Conservation (phyloP, 1,139 yeast species). For the Sugiyamaella neomexicana region DNA sequence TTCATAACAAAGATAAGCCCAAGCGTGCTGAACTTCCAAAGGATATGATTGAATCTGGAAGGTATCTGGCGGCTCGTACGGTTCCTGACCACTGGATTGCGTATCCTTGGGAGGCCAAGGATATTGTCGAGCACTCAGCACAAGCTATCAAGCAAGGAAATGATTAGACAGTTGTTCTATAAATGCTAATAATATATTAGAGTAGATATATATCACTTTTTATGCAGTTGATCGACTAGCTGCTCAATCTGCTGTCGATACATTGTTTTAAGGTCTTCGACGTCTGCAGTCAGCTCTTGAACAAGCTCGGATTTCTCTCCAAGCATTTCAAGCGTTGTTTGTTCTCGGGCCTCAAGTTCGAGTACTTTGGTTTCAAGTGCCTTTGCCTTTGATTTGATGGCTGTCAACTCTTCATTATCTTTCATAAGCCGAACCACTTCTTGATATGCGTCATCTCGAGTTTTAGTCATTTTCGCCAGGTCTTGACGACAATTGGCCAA, state of each 20-base stretch:
- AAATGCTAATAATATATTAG: slow-evolving; percentile 8
- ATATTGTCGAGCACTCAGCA: slow-evolving; percentile 83
- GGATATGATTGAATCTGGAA: slow-evolving; percentile 61
- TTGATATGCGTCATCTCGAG: slow-evolving; percentile 66
- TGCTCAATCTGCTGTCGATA: slow-evolving; percentile 83
- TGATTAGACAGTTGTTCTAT: slow-evolving; percentile 34
- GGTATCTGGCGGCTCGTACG: slow-evolving; percentile 87
- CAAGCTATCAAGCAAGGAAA: slow-evolving; percentile 79
- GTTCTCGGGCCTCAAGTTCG: slow-evolving; percentile 32
- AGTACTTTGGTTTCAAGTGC: slow-evolving; percentile 46
- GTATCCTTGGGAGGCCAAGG: slow-evolving; percentile 94
- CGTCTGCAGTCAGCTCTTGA: slow-evolving; percentile 84
- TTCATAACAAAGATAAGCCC: slow-evolving; percentile 88
- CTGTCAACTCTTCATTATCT: slow-evolving; percentile 51
- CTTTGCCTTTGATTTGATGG: slow-evolving; percentile 44
- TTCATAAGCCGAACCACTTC: slow-evolving; percentile 62
- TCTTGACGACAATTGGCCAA: slow-evolving; percentile 65
- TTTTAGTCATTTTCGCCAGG: slow-evolving; percentile 51
- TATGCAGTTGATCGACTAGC: slow-evolving; percentile 60
- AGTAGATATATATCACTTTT: slow-evolving; percentile 1
- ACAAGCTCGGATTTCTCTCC: slow-evolving; percentile 90
- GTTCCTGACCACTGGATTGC: slow-evolving; percentile 96
- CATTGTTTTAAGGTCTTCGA: slow-evolving; percentile 80
- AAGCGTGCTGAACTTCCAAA: slow-evolving; percentile 77
- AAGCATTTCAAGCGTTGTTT: slow-evolving; percentile 67